Evolutionary conservation across 1,139 yeast genomes (phyloP), one percentile per base, ranked within the genome.

Genomic region (Debaryomycetaceae sp.): DNA sequence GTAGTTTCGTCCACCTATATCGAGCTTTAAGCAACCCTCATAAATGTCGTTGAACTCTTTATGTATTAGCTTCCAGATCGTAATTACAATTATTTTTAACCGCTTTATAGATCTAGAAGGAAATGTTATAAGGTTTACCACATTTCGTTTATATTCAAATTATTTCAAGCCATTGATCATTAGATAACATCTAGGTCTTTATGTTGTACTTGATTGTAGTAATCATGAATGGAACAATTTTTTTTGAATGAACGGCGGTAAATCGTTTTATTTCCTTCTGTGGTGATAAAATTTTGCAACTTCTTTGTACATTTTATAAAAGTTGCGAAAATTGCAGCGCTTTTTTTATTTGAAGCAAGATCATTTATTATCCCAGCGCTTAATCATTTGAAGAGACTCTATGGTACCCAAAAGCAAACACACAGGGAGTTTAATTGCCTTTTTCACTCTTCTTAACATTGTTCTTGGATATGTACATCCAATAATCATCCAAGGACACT

Each of bases 401-500:
- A 22, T 22, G 26, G 26, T 8, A 11, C 26, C 26, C 4, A 22
- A 22, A 22, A 22, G 11, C 26, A 3, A 22, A 3, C 4, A 22
- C 11, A 22, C 7, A 11, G 26, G 26, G 4, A 22, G 26, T 8
- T 22, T 22, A 22, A 8, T 22, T 22, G 26, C 26, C 26, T 22
- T 22, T 11, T 22, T 22, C 26, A 22, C 26, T 22, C 7, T 22
- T 3, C 2, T 22, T 11, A 22, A 22, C 11, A 11, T 22, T 22
- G 26, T 22, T 8, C 26, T 22, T 30, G 70, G 62, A 2, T 65
- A 58, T 37, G 65, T 81, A 6, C 80, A 81, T 55, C 88, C 91
- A 0, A 75, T 85, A 28, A 67, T 67, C 15, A 70, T 85, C 13
- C 69, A 70, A 39, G 94, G 89, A 2, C 77, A 81, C 31, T 84